Percentiles rank a stretch among this genome's conserved stretches.
Evolutionary conservation across 2,329 filamentous ascomycete genomes (phyloP).

Genomic region (Stachybotrys chartarum): DNA sequence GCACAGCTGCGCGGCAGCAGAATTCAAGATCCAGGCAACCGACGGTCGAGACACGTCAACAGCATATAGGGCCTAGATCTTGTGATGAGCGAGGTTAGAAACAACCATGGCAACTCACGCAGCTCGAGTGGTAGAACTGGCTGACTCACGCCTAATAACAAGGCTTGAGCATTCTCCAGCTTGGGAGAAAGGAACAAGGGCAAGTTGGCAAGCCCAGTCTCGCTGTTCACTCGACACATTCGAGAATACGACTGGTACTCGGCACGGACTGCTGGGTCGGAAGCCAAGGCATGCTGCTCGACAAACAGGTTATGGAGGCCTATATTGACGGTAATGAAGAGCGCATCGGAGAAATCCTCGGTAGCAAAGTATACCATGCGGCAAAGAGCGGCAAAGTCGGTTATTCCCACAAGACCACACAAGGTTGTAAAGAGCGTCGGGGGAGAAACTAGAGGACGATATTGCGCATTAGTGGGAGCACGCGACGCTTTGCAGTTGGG

Average conservation of each 20-base stretch:
- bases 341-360: slow-evolving; percentile 41
- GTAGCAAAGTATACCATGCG: slow-evolving; percentile 43
- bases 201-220: slow-evolving; percentile 42
- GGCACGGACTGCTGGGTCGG: slow-evolving; percentile 21
- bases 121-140: not conserved
- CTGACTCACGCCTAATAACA: slow-evolving; percentile 47
- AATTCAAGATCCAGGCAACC: slow-evolving; percentile 56
- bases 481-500: not conserved
- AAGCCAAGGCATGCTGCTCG: slow-evolving; percentile 32
- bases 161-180: slow-evolving; percentile 47
- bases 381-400: slow-evolving; percentile 43
- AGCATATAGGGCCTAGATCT: slow-evolving; percentile 47
- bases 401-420: slow-evolving; percentile 40
- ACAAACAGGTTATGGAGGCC: slow-evolving; percentile 43
- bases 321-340: slow-evolving; percentile 42
- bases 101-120: too few relatives aligned
- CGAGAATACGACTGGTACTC: slow-evolving; percentile 30
- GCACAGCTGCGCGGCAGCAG: slow-evolving; percentile 51
- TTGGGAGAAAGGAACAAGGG: slow-evolving; percentile 50
- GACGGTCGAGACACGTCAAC: slow-evolving; percentile 56
- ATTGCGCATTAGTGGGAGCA: not conserved
- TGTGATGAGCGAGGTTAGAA: too few relatives aligned
- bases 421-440: slow-evolving; percentile 43
- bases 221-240: slow-evolving; percentile 40
- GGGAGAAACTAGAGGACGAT: slow-evolving; percentile 27